Evolutionary conservation across 2,329 filamentous ascomycete species (phyloP).

Genomic region (Diaporthe vaccinii): DNA sequence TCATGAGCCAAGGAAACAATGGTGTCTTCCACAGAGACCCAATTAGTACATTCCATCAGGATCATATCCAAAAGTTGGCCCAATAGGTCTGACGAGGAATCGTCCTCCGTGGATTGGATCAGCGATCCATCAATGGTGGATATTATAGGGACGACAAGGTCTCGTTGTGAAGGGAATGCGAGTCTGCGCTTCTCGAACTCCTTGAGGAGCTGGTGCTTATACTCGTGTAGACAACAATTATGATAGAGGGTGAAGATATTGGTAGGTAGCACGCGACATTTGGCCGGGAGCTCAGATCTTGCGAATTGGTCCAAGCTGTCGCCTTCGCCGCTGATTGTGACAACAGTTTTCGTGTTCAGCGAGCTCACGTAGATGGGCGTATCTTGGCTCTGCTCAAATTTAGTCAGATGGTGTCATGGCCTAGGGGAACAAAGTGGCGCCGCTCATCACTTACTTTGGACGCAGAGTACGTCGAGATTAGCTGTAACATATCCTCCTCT

Average conservation of each 20-base stretch:
- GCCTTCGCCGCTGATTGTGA: slow-evolving; percentile 4
- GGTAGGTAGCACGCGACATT: not conserved
- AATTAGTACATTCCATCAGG: not conserved
- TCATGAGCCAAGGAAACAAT: not conserved
- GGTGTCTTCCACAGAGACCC: not conserved
- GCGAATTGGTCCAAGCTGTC: not conserved
- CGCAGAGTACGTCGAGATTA: not conserved
- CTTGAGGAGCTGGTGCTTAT: not conserved
- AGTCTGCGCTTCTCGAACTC: not conserved
- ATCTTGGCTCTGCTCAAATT: not conserved
- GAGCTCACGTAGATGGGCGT: slow-evolving; percentile 5
- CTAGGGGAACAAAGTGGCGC: not conserved
- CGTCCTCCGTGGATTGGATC: not conserved
- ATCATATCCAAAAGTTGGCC: not conserved
- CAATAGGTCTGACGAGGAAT: not conserved
- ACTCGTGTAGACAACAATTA: not conserved
- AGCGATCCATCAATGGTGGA: slow-evolving; percentile 5
- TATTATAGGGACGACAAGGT: slow-evolving; percentile 1
- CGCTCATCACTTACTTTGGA: not conserved
- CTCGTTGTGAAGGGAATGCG: not conserved
- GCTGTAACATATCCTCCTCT: not conserved
- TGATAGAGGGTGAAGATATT: slow-evolving; percentile 6
- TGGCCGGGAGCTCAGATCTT: not conserved
- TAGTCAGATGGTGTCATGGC: not conserved
- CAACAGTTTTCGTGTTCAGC: not conserved